Percentiles rank a stretch among this genome's conserved stretches.
Conservation (phyloP, 176 grass and related monocot genomes). For the Hordeum marinum region DNA sequence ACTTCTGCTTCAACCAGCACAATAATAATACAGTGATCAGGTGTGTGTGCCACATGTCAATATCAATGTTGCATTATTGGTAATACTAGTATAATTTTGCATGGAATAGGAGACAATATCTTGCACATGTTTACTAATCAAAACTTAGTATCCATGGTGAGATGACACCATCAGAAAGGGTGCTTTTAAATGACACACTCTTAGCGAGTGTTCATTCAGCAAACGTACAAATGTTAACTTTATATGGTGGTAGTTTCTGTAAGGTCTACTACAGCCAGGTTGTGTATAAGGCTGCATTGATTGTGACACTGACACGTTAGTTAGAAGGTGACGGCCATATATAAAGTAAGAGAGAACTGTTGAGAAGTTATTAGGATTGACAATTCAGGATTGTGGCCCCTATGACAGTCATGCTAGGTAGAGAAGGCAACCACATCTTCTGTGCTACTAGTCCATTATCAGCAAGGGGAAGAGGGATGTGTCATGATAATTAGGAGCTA, state of each 20-base stretch:
- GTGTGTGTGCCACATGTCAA: conserved; percentile 27
- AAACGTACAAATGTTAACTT: conserved; percentile 15
- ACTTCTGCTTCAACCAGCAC: conserved; percentile 24
- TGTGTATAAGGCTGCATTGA: conserved; percentile 21
- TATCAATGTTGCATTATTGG: conserved; percentile 22
- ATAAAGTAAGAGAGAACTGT: conserved; percentile 22
- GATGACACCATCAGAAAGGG: conserved; percentile 2
- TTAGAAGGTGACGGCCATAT: conserved; percentile 9
- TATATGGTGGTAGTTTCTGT: neutral
- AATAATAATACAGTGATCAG: conserved; percentile 29
- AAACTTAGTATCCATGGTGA: neutral
- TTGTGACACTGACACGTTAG: conserved; percentile 8
- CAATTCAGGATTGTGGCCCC: conserved; percentile 31
- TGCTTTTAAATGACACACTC: conserved; percentile 8
- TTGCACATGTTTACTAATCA: neutral
- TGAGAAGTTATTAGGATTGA: conserved; percentile 23
- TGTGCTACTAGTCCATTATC: conserved; percentile 7
- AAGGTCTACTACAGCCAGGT: neutral
- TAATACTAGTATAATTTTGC: conserved; percentile 8
- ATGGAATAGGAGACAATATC: conserved; percentile 1
- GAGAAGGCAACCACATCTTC: conserved; percentile 27
- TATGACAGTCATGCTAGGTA: conserved; percentile 2
- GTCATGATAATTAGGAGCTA: conserved; percentile 30
- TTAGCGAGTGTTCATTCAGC: neutral
- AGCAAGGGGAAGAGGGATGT: conserved; percentile 8